Evolutionary conservation across 1,284 basidiomycete genomes (phyloP), one percentile per base, ranked within the genome.

Genomic region (Ceratobasidium sp.): DNA sequence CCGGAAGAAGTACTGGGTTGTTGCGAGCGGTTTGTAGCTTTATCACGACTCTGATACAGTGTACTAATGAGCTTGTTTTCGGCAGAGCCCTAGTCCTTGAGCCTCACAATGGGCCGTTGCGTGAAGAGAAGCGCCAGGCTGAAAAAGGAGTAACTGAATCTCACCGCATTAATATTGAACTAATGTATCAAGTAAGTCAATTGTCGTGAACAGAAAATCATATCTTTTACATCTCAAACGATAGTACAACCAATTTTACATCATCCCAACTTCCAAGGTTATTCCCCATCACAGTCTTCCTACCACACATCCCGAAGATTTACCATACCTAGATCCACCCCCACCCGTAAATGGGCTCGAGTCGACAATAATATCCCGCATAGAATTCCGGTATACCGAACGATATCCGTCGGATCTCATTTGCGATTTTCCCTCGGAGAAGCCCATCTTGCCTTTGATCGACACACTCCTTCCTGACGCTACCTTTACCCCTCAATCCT

Each of bases 261-360:
- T 61, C 10, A 26, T 32, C 8, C 53, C 53, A 2, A 57, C 10
- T 39, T n/a, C 21, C 8, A n/a, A n/a, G 2, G 32, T 28, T 30
- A 43, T 8, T 2, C 21, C 34, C 36, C 14, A 39, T 39, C 6
- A 14, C 23, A 28, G 12, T 23, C 23, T 21, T 5, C 58, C 36
- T 4, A 23, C 58, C 4, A 30, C 34, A 18, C 59, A 32, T n/a
- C 39, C 59, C n/a, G 18, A 41, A 23, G 28, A 28, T 8, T 10
- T 61, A 16, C 59, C 59, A 6, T 61, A 61, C 59, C 48, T 46
- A 14, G 59, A 61, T 41, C 59, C 59, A 10, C 59, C 59, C 3
- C 8, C n/a, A 5, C 59, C 59, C 5, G 18, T 16, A 21, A 18
- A 61, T 21, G 18, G 12, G 2, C 16, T 32, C 5, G 26, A 61